Evolutionary conservation across 139 green algal genomes (phyloP), one percentile per base, ranked within the genome.

Genomic region (Yamagishiella unicocca): DNA sequence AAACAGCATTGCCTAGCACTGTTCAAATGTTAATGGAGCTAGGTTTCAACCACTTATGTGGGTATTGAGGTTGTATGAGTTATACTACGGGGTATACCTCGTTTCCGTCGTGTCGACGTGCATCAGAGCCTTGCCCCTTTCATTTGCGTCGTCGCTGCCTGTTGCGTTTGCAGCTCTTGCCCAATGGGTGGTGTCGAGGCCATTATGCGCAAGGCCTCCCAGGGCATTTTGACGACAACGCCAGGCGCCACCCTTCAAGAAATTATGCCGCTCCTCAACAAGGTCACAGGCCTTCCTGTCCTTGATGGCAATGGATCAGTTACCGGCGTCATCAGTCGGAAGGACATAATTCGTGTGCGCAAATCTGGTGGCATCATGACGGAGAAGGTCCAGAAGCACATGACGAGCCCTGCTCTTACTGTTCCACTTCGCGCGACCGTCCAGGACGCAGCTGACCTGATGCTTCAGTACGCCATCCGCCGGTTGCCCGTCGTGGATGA

Each of bases 381-480:
- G 25, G 82, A 94, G 61, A 73, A 84, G 22, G 94, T 96, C 45
- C 74, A 55, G 10, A 87, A 89, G 70, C 90, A 95, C 89, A 96
- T 96, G 94, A 94, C 90, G 0, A 83, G 78, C 4, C 94, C 94
- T 4, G 92, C 94, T 1, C 90, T 97, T 21, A 94, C 93, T 33
- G 73, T 96, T 12, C 62, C 43, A 0, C 31, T 84, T 0, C 73
- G 82, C 37, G 80, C 91, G 9, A 72, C 67, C 2, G 90, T 96
- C 2, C 86, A 85, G 27, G 90, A 95, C 25, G 94, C 94, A 21
- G 94, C 92, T 1, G 83, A 93, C 58, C 45, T 95, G 1, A 96
- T 96, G 94, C 89, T 96, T 4, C 61, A 92, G 54, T 88, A 92
- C 27, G 95, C 94, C 67, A 95, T 96, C 76, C 90, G 96, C 37